Evolutionary conservation across 1,284 basidiomycete genomes (phyloP).

Genomic region (Cutaneotrichosporon sp.): DNA sequence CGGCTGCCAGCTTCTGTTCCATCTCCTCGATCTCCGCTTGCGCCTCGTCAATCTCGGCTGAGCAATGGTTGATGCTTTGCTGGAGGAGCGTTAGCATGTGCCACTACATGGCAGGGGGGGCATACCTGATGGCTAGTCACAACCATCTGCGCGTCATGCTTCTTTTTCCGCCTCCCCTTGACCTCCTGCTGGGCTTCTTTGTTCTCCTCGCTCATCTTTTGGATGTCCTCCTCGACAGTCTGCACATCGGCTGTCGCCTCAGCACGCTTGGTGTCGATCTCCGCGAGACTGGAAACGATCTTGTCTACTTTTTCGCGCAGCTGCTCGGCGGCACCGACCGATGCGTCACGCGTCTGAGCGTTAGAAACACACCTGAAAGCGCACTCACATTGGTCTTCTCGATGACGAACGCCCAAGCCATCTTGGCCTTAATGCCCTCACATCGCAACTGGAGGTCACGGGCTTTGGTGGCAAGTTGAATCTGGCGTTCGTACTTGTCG

Average conservation of each 20-base stretch:
- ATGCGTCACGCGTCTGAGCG: background rate
- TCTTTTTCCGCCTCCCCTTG: constrained; percentile 34
- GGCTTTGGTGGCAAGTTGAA: constrained; percentile 66
- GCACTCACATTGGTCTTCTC: constrained; percentile 53
- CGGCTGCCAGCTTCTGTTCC: background rate
- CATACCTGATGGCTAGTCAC: background rate
- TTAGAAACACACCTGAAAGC: constrained; percentile 42
- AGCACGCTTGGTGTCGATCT: constrained; percentile 34
- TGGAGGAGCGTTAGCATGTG: background rate
- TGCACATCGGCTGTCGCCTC: constrained; percentile 40
- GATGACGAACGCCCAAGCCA: constrained; percentile 83
- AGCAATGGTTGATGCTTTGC: background rate
- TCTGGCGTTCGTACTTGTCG: constrained; percentile 47
- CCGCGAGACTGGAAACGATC: constrained; percentile 2
- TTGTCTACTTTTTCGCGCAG: constrained; percentile 12
- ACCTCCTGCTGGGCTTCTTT: background rate
- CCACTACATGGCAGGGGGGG: too few relatives aligned
- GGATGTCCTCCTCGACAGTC: constrained; percentile 53
- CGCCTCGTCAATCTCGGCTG: constrained; percentile 52
- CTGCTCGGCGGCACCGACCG: background rate
- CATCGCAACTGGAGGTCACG: constrained; percentile 61
- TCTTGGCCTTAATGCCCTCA: constrained; percentile 49
- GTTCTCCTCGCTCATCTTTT: background rate
- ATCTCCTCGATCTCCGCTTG: constrained; percentile 21
- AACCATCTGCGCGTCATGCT: constrained; percentile 43